Evolutionary conservation across 1,284 basidiomycete genomes (phyloP).

Genomic region (Ustilago sp.): DNA sequence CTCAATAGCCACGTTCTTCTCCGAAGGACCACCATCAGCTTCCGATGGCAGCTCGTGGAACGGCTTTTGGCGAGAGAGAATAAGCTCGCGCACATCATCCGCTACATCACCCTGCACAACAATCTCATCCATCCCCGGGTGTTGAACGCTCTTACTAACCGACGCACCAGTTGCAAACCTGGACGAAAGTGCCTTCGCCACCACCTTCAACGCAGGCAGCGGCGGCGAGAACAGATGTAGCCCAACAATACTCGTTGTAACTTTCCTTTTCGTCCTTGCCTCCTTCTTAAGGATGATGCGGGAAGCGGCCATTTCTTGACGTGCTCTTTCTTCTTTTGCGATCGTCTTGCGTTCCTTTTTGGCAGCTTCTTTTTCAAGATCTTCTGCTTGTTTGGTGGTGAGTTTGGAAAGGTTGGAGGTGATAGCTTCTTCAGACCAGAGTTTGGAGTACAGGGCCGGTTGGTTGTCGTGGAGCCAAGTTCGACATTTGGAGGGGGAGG

Average conservation of each 20-base stretch:
- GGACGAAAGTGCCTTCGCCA: conserved; percentile 67
- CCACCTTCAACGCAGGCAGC: conserved; percentile 64
- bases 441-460: conserved; percentile 48
- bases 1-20: conserved; percentile 64
- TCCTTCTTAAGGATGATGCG: conserved; percentile 64
- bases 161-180: conserved; percentile 67
- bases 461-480: conserved; percentile 59
- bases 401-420: conserved; percentile 59
- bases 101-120: conserved; percentile 69
- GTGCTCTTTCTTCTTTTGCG: conserved; percentile 66
- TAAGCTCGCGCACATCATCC: conserved; percentile 61
- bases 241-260: conserved; percentile 63
- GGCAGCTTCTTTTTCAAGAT: conserved; percentile 63
- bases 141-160: conserved; percentile 64
- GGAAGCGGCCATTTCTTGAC: conserved; percentile 57
- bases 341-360: conserved; percentile 68
- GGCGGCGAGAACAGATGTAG: conserved; percentile 67
- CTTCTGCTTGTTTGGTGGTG: conserved; percentile 66
- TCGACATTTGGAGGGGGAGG: conserved; percentile 61
- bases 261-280: conserved; percentile 67
- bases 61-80: conserved; percentile 60
- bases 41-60: conserved; percentile 65
- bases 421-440: conserved; percentile 66
- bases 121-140: conserved; percentile 67
- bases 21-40: conserved; percentile 54